Percentiles rank a stretch among this genome's conserved stretches.
These are phyloP conservation scores for Bauhinia variegata DNA, from an alignment of 306 rosid species.

Conservation along the genomic window DNA sequence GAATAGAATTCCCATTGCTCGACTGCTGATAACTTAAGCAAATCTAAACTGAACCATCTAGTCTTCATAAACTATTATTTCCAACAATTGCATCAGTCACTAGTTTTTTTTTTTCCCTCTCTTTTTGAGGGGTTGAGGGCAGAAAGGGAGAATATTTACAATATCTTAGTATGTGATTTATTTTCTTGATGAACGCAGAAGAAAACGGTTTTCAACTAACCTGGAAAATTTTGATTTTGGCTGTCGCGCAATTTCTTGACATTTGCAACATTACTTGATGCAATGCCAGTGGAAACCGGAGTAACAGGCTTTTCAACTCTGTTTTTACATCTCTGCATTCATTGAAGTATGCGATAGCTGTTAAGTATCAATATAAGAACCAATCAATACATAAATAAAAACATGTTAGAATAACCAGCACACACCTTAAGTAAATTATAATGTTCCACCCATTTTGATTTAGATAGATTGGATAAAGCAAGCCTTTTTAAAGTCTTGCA, in stretches of 20 bases:
- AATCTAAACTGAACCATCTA: background rate
- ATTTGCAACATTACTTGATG: conserved; percentile 54
- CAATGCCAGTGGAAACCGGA: conserved; percentile 45
- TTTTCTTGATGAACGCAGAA: conserved; percentile 4
- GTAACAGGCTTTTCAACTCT: conserved; percentile 51
- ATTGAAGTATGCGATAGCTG: conserved; percentile 35
- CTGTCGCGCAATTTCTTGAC: conserved; percentile 58
- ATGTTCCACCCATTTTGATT: conserved; percentile 83
- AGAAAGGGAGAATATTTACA: too few relatives aligned
- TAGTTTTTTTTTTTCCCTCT: too few relatives aligned
- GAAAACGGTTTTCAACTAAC: conserved; percentile 54
- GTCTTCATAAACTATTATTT: too few relatives aligned
- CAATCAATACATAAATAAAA: conserved; percentile 2
- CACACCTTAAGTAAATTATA: conserved; percentile 76
- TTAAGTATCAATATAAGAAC: conserved; percentile 18
- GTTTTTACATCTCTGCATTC: conserved; percentile 62
- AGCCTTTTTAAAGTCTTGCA: conserved; percentile 81
- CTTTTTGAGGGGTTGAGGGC: too few relatives aligned
- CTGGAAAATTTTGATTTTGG: conserved; percentile 71
- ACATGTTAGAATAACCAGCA: conserved; percentile 28
- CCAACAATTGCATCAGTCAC: too few relatives aligned
- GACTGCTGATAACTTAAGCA: background rate
- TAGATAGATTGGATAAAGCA: conserved; percentile 60
- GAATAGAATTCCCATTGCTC: background rate
- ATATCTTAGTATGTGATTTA: too few relatives aligned